phyloP scores from a whole-genome alignment of 257 asterid genomes.

The Plantago major region DNA sequence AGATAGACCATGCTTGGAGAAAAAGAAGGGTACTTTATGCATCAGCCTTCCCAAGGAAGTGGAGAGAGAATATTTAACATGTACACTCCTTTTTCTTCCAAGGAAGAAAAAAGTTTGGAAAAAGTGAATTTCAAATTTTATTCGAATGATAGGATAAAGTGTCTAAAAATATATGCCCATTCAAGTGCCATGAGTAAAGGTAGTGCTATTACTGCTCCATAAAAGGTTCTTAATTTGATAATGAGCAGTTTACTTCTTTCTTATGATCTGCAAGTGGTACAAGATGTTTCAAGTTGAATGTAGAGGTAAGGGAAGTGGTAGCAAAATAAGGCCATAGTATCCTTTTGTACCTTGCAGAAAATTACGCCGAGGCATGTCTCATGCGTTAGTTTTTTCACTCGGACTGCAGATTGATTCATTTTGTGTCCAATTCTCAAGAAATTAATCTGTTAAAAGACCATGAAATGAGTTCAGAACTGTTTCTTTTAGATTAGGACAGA shows the following conservation, averaged over 20 bases:
- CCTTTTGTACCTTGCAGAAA: not conserved
- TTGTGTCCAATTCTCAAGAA: not conserved
- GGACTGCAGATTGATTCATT: not conserved
- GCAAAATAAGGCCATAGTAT: constrained; percentile 4
- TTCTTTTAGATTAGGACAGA: not conserved
- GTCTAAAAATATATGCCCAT: not conserved
- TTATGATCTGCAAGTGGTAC: not conserved
- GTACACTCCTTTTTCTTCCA: no score
- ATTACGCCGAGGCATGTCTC: not conserved
- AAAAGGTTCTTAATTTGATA: not conserved
- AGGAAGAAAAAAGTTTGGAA: not conserved
- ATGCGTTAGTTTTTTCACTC: not conserved
- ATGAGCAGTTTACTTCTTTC: constrained; percentile 9
- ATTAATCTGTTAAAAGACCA: not conserved
- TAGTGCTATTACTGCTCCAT: not conserved
- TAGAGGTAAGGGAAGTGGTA: not conserved
- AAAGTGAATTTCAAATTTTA: not conserved
- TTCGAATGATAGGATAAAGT: not conserved
- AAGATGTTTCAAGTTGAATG: no score
- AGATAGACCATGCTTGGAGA: no score
- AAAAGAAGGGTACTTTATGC: no score
- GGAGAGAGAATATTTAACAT: no score
- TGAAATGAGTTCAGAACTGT: not conserved
- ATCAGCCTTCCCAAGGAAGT: no score
- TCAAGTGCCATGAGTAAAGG: not conserved